These are phyloP conservation scores for Ogataea ramenticola DNA, from an alignment of 805 yeast genomes.

Conservation along the genomic window DNA sequence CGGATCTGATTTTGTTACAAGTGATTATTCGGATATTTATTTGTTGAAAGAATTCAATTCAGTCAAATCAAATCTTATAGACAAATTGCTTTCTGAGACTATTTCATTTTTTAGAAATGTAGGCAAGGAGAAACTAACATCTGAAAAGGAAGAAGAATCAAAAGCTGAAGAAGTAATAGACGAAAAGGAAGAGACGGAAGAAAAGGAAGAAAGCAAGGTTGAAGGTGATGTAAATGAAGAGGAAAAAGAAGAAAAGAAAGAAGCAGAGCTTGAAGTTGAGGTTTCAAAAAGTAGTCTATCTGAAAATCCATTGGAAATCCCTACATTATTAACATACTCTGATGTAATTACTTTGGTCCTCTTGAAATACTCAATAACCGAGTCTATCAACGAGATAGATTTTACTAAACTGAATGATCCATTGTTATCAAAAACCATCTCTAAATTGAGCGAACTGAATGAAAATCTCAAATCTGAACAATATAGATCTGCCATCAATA, in stretches of 20 bases:
- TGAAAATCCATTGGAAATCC: not conserved
- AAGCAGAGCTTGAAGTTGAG: not conserved
- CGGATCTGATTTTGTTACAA: constrained; percentile 1
- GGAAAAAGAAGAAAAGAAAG: not conserved
- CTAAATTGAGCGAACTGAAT: constrained; percentile 1
- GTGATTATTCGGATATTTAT: constrained; percentile 23
- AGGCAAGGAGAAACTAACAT: too few species aligned
- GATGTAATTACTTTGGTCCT: constrained; percentile 5
- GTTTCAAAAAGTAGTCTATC: not conserved
- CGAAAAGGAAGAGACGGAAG: not conserved
- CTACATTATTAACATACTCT: constrained; percentile 7
- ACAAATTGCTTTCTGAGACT: constrained; percentile 6
- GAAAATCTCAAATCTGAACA: not conserved
- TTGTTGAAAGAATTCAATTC: constrained; percentile 10
- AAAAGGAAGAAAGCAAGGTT: too few species aligned
- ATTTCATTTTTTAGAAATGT: not conserved
- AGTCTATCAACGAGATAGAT: not conserved
- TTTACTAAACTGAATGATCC: not conserved
- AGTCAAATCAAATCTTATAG: constrained; percentile 8
- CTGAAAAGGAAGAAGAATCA: not conserved
- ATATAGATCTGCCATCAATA: constrained; percentile 1
- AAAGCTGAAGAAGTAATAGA: not conserved
- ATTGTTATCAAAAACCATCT: constrained; percentile 1
- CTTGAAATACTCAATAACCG: constrained; percentile 1
- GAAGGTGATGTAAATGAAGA: not conserved